Evolutionary conservation across 2,329 filamentous ascomycete genomes (phyloP).

Genomic region (Emericellopsis atlantica): DNA sequence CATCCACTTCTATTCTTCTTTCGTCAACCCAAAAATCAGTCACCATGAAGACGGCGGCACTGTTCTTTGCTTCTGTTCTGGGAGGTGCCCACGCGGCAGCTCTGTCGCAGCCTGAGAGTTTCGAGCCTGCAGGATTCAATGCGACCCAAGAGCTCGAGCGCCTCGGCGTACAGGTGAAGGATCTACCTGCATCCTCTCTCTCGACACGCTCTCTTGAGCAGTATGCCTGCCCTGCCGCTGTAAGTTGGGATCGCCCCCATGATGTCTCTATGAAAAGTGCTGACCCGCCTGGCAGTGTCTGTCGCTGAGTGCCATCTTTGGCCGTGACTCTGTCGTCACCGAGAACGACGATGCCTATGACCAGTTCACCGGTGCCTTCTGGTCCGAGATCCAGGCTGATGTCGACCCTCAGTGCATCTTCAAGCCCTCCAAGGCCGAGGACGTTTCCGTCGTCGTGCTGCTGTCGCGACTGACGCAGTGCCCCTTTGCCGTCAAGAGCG

Average conservation of each 20-base stretch:
- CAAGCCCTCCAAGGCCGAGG: constrained; percentile 2
- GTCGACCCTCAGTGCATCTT: constrained; percentile 14
- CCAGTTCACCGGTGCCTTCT: constrained; percentile 1
- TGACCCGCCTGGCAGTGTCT: neutral
- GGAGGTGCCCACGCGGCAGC: neutral
- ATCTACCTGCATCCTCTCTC: constrained; percentile 3
- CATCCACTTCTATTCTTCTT: neutral
- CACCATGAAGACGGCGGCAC: constrained; percentile 1
- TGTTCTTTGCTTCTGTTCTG: neutral
- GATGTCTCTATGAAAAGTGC: neutral
- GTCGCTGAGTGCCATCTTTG: neutral
- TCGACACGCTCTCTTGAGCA: neutral
- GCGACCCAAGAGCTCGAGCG: constrained; percentile 5
- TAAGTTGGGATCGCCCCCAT: neutral
- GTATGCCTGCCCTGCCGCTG: neutral
- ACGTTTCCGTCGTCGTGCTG: constrained; percentile 8
- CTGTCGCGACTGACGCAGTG: constrained; percentile 2
- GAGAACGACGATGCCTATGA: neutral
- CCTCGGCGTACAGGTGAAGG: constrained; percentile 5
- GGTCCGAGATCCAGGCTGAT: constrained; percentile 19
- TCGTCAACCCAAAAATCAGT: neutral
- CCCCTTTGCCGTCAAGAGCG: constrained; percentile 27
- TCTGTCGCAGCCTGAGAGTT: neutral
- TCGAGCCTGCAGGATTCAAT: constrained; percentile 6
- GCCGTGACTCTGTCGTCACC: neutral